These are phyloP conservation scores for Cryptococcus sp. DNA, from an alignment of 1,284 basidiomycete genomes.

Conservation along the genomic window DNA sequence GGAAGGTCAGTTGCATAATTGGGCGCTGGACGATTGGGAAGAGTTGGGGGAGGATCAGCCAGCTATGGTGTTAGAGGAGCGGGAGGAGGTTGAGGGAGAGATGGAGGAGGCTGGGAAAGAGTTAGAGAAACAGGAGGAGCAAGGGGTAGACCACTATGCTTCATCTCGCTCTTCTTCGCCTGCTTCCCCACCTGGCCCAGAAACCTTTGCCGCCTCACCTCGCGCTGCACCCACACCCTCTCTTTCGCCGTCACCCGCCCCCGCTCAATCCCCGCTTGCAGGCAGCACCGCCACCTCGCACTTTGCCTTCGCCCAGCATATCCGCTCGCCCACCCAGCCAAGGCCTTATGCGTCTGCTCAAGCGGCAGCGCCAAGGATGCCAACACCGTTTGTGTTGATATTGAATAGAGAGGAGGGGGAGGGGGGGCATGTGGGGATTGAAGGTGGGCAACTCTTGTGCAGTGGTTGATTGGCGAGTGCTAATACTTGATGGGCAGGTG, in stretches of 20 bases:
- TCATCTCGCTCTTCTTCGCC: too few relatives aligned
- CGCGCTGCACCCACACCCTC: background rate
- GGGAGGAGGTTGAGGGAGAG: too few relatives aligned
- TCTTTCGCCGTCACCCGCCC: background rate
- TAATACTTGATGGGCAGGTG: too few relatives aligned
- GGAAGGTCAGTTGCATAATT: background rate
- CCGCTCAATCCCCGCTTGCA: background rate
- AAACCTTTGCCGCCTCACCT: background rate
- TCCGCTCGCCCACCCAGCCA: background rate
- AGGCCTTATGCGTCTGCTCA: too few relatives aligned
- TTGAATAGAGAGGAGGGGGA: too few relatives aligned
- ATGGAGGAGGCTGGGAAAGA: too few relatives aligned
- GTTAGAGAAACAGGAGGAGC: too few relatives aligned
- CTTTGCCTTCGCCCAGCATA: background rate
- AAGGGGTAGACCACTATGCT: background rate
- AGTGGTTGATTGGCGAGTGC: too few relatives aligned
- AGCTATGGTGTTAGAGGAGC: background rate
- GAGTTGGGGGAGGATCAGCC: background rate
- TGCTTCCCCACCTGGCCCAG: background rate
- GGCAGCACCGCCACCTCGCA: background rate
- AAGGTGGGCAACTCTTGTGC: too few relatives aligned
- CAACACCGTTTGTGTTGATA: too few relatives aligned
- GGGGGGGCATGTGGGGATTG: too few relatives aligned
- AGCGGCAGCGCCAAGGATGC: too few relatives aligned
- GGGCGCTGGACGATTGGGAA: background rate